These are phyloP conservation scores for Wallemia ichthyophaga DNA, from an alignment of 1,284 basidiomycete genomes.

Conservation along the genomic window DNA sequence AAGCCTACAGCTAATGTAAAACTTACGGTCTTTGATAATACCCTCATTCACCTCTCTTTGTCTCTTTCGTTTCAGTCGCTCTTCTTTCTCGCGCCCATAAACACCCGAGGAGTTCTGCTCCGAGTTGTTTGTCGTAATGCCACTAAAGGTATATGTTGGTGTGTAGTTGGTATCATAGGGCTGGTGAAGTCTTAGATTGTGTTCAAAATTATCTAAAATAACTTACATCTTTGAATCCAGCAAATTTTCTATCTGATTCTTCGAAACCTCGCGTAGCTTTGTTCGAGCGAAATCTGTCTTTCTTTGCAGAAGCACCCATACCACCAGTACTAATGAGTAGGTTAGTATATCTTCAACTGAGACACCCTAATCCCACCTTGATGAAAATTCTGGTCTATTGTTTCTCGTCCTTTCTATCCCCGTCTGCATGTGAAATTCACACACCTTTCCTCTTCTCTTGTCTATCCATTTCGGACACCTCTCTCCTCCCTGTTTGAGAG, in stretches of 20 bases:
- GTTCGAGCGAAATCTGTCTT: slow-evolving; percentile 12
- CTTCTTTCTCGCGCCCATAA: slow-evolving; percentile 40
- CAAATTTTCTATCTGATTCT: slow-evolving; percentile 15
- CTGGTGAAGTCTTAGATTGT: slow-evolving; percentile 26
- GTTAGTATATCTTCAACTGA: slow-evolving; percentile 24
- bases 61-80: slow-evolving; percentile 31
- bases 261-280: slow-evolving; percentile 9
- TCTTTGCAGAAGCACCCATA: slow-evolving; percentile 5
- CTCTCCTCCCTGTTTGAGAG: slow-evolving; percentile 43
- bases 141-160: slow-evolving; percentile 2
- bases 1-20: not conserved
- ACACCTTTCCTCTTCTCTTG: slow-evolving; percentile 30
- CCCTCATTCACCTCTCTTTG: slow-evolving; percentile 28
- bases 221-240: slow-evolving; percentile 21
- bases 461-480: slow-evolving; percentile 64
- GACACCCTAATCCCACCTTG: slow-evolving; percentile 24
- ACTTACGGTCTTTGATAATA: slow-evolving; percentile 19
- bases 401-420: slow-evolving; percentile 43
- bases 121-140: slow-evolving; percentile 15
- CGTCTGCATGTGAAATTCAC: slow-evolving; percentile 59
- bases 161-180: slow-evolving; percentile 6
- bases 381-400: slow-evolving; percentile 48
- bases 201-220: slow-evolving; percentile 37
- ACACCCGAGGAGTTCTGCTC: slow-evolving; percentile 25
- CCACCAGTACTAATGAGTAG: slow-evolving; percentile 25